Evolutionary conservation across 495 filamentous ascomycete species (phyloP).

Genomic region (Margaritispora aquatica): DNA sequence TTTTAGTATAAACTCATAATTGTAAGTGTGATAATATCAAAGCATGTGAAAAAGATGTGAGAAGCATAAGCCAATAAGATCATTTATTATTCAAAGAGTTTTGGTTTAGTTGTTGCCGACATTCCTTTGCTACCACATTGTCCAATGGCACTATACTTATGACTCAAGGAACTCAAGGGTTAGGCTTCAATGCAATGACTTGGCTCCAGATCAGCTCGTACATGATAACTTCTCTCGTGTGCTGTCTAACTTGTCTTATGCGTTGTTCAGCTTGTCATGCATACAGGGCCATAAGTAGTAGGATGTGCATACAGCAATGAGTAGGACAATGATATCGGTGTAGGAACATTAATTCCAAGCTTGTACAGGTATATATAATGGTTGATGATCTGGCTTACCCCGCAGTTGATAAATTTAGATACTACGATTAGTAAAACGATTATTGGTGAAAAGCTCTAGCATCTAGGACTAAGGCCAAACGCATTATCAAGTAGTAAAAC

Average conservation of each 20-base stretch:
- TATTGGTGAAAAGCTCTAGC: not conserved
- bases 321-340: conserved; percentile 1
- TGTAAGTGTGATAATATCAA: not conserved
- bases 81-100: not conserved
- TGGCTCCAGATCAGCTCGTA: too few species aligned
- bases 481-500: not conserved
- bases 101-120: not conserved
- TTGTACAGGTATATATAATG: conserved; percentile 2
- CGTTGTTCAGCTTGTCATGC: not conserved
- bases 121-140: conserved; percentile 1
- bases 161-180: too few species aligned
- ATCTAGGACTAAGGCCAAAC: not conserved
- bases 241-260: too few species aligned
- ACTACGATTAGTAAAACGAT: not conserved
- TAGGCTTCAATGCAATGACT: too few species aligned
- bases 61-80: not conserved
- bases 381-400: conserved; percentile 2
- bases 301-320: not conserved
- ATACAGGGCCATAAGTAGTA: not conserved
- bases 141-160: conserved; percentile 2
- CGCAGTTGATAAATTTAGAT: not conserved
- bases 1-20: not conserved
- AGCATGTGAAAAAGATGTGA: not conserved
- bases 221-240: too few species aligned
- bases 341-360: conserved; percentile 2